Percentiles rank a stretch among this genome's conserved stretches.
Conservation (phyloP, 192 early-diverging fungal species). For the Rhizophagus sp. region DNA sequence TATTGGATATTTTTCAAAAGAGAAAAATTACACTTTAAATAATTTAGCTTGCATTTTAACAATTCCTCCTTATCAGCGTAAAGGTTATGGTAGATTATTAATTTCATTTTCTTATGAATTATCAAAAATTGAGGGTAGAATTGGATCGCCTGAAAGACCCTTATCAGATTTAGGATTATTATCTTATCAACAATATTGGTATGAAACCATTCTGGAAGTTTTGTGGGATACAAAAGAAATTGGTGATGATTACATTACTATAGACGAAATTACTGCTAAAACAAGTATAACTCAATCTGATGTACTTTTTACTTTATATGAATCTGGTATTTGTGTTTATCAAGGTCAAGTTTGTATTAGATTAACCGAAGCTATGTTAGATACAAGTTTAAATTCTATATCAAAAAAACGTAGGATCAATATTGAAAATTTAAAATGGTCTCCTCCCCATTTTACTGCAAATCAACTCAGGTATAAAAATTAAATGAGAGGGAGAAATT, state of each 20-base stretch:
- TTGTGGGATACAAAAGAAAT: slow-evolving; percentile 38
- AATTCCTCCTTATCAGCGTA: slow-evolving; percentile 93
- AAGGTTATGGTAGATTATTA: slow-evolving; percentile 90
- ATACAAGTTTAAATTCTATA: not conserved
- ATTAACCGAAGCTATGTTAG: not conserved
- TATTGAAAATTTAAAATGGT: not conserved
- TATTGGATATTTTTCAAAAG: slow-evolving; percentile 98
- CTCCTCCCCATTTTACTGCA: not conserved
- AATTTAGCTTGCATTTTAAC: slow-evolving; percentile 98
- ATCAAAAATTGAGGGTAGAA: slow-evolving; percentile 86
- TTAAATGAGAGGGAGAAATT: not conserved
- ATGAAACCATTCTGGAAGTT: slow-evolving; percentile 79
- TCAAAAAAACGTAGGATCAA: not conserved
- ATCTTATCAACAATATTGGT: slow-evolving; percentile 97
- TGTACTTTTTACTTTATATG: not conserved
- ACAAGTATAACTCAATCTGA: not conserved
- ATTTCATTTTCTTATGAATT: slow-evolving; percentile 96
- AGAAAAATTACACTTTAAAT: slow-evolving; percentile 93
- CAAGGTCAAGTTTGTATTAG: not conserved
- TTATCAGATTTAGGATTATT: slow-evolving; percentile 94
- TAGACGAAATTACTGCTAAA: not conserved
- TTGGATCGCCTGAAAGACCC: slow-evolving; percentile 97
- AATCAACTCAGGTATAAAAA: not conserved
- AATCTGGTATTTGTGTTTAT: slow-evolving; percentile 1
- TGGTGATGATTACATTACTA: not conserved